A percentile compares a stretch with the other conserved stretches of the same genome.
These are phyloP conservation scores for Ophiosphaerella narmari DNA, from an alignment of 2,329 filamentous ascomycete species.

Conservation along the genomic window DNA sequence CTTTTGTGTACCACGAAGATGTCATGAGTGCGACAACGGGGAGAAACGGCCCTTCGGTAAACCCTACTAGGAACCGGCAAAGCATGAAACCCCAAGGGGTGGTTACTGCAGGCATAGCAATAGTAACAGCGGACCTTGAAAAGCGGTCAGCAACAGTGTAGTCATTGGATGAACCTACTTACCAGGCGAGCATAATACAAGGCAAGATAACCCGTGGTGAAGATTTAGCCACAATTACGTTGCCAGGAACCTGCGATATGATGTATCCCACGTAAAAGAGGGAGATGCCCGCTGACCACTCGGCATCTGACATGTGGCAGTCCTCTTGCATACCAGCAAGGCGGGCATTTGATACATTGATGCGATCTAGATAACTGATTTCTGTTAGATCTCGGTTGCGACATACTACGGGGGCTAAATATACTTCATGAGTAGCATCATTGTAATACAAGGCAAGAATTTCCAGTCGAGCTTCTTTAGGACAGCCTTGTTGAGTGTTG, in stretches of 20 bases:
- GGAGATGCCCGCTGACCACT: slow-evolving; percentile 50
- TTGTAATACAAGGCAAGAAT: slow-evolving; percentile 35
- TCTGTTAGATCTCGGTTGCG: background rate
- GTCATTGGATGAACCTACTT: too few relatives aligned
- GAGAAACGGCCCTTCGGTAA: slow-evolving; percentile 48
- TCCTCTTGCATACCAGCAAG: slow-evolving; percentile 47
- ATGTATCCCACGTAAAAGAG: slow-evolving; percentile 55
- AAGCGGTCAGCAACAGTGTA: too few relatives aligned
- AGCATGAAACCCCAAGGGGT: slow-evolving; percentile 39
- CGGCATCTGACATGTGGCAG: slow-evolving; percentile 31
- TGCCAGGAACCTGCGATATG: slow-evolving; percentile 53
- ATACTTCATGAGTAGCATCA: slow-evolving; percentile 42
- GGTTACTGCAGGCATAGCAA: slow-evolving; percentile 50
- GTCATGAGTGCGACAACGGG: slow-evolving; percentile 45
- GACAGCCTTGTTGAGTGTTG: slow-evolving; percentile 28
- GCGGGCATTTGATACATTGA: slow-evolving; percentile 49
- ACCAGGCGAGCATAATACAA: slow-evolving; percentile 48
- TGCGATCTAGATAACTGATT: slow-evolving; percentile 47
- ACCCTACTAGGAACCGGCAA: slow-evolving; percentile 46
- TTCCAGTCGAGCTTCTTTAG: slow-evolving; percentile 35
- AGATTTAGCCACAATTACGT: slow-evolving; percentile 50
- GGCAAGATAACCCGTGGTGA: slow-evolving; percentile 44
- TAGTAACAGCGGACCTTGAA: slow-evolving; percentile 41
- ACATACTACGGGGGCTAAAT: background rate
- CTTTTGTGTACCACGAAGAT: slow-evolving; percentile 55